Evolutionary conservation across 1,284 basidiomycete species (phyloP).

Genomic region (Sphagnurus paluster): DNA sequence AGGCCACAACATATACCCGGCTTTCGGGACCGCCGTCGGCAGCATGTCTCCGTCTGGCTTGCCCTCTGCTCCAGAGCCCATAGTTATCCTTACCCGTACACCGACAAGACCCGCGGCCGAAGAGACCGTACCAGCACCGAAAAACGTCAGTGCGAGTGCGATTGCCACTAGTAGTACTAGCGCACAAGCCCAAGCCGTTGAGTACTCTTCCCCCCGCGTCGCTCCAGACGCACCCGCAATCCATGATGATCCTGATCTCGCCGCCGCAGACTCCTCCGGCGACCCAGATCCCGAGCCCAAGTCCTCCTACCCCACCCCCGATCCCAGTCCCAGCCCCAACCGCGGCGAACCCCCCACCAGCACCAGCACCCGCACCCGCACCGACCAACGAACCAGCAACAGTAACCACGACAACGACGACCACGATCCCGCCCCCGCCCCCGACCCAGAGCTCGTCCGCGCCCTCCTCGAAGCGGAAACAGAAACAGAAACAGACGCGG

Average conservation of each 20-base stretch:
- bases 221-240: slow-evolving; percentile 4
- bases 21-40: slow-evolving; percentile 9
- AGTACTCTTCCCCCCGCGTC: slow-evolving; percentile 20
- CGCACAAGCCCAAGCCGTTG: slow-evolving; percentile 22
- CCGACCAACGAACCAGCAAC: not conserved
- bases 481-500: slow-evolving; percentile 23
- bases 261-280: slow-evolving; percentile 1
- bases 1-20: slow-evolving; percentile 13
- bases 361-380: not conserved
- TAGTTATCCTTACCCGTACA: not conserved
- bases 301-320: slow-evolving; percentile 12
- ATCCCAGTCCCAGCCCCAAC: slow-evolving; percentile 9
- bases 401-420: not conserved
- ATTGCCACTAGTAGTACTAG: no score
- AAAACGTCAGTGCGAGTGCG: no score
- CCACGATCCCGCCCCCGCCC: no score
- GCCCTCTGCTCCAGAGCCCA: not conserved
- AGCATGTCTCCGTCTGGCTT: not conserved
- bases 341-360: not conserved
- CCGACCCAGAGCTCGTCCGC: not conserved
- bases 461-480: slow-evolving; percentile 18
- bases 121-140: not conserved
- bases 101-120: not conserved
- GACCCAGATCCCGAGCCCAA: slow-evolving; percentile 15
- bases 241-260: slow-evolving; percentile 15